Base-by-base conservation (phyloP, 805 yeast genomes). In the Kuraishia floccosa region DNA sequence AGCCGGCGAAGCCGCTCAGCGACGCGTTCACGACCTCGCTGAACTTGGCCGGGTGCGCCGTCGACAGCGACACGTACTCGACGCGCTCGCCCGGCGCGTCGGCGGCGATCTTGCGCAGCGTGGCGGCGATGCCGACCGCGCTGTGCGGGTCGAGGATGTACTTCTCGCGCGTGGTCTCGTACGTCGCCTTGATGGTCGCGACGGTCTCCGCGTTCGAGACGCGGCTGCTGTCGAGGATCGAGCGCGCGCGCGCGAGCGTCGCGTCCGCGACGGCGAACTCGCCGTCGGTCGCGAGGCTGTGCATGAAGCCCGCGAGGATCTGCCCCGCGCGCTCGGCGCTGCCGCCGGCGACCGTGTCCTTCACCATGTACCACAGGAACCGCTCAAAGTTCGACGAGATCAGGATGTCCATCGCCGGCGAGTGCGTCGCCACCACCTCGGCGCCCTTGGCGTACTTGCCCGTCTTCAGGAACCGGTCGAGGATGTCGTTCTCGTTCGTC, bases 11-110 rank as follows among this genome's bases (percentile, higher is more conserved):
- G 1, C 65, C 66, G 28, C 57, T 50, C 41, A 91, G 65, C 3
- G 97, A 85, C 44, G 69, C 60, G 54, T 87, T 79, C 17, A 91
- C 99, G 30, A 95, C 98, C 39, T 85, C 96, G 17, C 95, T 83
- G 49, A 91, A 91, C 60, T 91, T 91, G 37, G 98, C 99, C 26
- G 99, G 99, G 54, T 91, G 99, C 6, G 99, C 99, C 29, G 99
- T 91, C 8, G 96, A 81, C 35, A 91, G 70, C 4, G 95, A 81
- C 27, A 91, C 67, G 49, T 69, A 69, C 34, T 70, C 62, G 24
- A 65, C 56, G 18, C 60, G 49, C 15, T 54, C 36, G 7, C 39
- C 46, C 24, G 58, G 56, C 17, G 54, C 49, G 27, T 61, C 67
- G 18, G 52, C 47, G 11, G 61, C 63, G 32, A 80, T 69, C 47